Evolutionary conservation across 495 filamentous ascomycete genomes (phyloP).

Genomic region (Daldinia caldariorum): DNA sequence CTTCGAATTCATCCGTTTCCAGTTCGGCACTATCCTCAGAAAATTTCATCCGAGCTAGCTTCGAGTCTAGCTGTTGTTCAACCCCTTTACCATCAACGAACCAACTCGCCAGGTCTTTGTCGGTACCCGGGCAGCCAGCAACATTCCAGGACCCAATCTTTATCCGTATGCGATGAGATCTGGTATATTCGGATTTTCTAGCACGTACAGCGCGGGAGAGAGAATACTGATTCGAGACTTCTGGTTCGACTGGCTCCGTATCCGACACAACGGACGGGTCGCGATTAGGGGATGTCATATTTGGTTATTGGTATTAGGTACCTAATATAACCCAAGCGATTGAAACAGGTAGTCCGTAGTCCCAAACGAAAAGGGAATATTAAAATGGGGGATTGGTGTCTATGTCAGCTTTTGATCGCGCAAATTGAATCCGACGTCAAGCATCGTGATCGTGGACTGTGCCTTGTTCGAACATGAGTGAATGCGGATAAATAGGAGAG

Average conservation of each 20-base stretch:
- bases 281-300: conserved; percentile 47
- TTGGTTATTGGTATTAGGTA: neutral
- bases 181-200: conserved; percentile 79
- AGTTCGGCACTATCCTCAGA: conserved; percentile 41
- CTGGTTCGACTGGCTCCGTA: conserved; percentile 50
- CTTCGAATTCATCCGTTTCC: conserved; percentile 33
- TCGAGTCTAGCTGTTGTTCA: conserved; percentile 59
- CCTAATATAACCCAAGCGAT: neutral
- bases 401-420: conserved; percentile 41
- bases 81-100: conserved; percentile 78
- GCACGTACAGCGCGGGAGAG: conserved; percentile 69
- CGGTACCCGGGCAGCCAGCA: conserved; percentile 79
- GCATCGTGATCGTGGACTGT: conserved; percentile 32
- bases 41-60: conserved; percentile 63
- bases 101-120: conserved; percentile 87
- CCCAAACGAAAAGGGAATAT: neutral
- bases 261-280: conserved; percentile 47
- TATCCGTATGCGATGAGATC: conserved; percentile 73
- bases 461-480: conserved; percentile 8
- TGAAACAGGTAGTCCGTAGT: neutral
- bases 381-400: neutral
- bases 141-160: conserved; percentile 98
- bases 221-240: conserved; percentile 53
- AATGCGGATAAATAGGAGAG: neutral
- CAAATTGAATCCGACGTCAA: conserved; percentile 17